Evolutionary conservation across 148 eudicot genomes (phyloP), one percentile per base, ranked within the genome.

Genomic region (Rhododendron molle): DNA sequence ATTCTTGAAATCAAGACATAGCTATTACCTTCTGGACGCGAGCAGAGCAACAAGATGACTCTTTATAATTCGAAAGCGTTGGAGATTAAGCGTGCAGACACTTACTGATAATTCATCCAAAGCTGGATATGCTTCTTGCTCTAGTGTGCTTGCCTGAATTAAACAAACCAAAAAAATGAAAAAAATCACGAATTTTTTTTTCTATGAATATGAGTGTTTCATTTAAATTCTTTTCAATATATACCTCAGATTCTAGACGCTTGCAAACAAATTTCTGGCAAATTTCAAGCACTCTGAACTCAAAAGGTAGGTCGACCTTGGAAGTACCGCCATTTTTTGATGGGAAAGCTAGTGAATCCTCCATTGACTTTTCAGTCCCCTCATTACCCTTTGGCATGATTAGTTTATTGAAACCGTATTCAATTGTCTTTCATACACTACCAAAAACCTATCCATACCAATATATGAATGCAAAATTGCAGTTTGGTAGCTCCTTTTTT

Each of bases 81-180:
- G 89, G 18, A 91, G 87, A 76, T 90, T 90, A 58, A 84, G 91
- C 9, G 90, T 88, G 80, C 90, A 88, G 38, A 86, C 86, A 1
- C 87, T 86, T 40, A 89, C 84, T 50, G 90, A 89, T 44, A 91
- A 82, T 69, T 88, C 87, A 80, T 91, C 91, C 74, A 90, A 58
- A 30, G 89, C 90, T 54, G 92, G 93, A 58, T 90, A 89, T 18
- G 91, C 93, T 60, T 91, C 93, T 62, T 79, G 73, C 86, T 91
- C 91, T 83, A 91, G 65, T 44, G 89, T 86, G 62, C 38, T 28
- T 7, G 82, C 56, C 82, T 80, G 82, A 16, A 80, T 50, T 32
- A 49, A 30, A 80, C 62, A 50, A 26, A 10, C 32, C 72, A n/a
- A 67, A 67, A 5, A 67, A 28, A 10, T 10, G 72, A 26, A 67